Percentiles rank a stretch among this genome's conserved stretches.
phyloP scores from a whole-genome alignment of 148 eudicot genomes.

The Cornus controversa region DNA sequence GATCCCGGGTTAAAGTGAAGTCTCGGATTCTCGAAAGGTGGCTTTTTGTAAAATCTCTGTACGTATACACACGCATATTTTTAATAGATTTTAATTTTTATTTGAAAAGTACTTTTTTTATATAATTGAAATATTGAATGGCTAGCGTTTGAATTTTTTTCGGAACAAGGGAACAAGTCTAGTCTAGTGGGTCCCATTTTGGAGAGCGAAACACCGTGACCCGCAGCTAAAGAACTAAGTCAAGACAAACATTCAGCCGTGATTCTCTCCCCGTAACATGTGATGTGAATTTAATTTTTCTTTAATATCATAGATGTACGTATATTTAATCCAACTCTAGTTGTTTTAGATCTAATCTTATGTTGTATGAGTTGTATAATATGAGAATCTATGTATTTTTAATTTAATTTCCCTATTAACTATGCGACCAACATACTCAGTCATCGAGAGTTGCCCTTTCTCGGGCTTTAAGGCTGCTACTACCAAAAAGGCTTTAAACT shows the following conservation, averaged over 20 bases:
- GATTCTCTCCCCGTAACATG: conserved; percentile 1
- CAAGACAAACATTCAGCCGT: not conserved
- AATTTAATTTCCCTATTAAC: not conserved
- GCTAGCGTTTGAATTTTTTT: too few relatives aligned
- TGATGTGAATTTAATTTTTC: not conserved
- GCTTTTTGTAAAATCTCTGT: too few relatives aligned
- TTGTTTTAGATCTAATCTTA: conserved; percentile 4
- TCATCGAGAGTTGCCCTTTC: conserved; percentile 6
- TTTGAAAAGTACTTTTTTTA: too few relatives aligned
- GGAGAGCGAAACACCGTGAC: too few relatives aligned
- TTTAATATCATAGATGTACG: not conserved
- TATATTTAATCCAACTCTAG: not conserved
- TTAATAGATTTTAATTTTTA: too few relatives aligned
- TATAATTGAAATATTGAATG: too few relatives aligned
- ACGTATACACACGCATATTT: too few relatives aligned
- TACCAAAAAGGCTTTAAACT: not conserved
- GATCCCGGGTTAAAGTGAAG: too few relatives aligned
- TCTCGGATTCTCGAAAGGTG: too few relatives aligned
- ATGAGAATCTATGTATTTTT: not conserved
- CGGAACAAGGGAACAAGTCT: too few relatives aligned
- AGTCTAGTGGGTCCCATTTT: not conserved
- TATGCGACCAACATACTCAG: conserved; percentile 15
- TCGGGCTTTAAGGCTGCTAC: not conserved
- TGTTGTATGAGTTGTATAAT: not conserved
- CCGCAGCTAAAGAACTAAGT: not conserved